Conservation (phyloP, 2,329 filamentous ascomycete species). For the Neonectria hederae region DNA sequence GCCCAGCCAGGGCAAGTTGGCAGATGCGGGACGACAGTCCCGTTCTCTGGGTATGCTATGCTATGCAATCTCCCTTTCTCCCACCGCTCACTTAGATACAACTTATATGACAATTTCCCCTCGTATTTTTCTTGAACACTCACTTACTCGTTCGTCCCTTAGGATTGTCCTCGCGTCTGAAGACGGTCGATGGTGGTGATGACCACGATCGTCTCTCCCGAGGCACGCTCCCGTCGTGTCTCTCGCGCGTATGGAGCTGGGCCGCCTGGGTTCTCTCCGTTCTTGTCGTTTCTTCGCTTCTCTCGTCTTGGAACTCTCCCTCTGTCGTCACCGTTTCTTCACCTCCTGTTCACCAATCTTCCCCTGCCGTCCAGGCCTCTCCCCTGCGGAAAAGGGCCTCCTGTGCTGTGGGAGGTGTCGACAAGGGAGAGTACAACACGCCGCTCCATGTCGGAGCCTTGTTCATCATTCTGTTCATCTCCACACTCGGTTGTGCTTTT, state of each 20-base stretch:
- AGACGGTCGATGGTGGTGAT: constrained; percentile 51
- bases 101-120: constrained; percentile 12
- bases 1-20: constrained; percentile 25
- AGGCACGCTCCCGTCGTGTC: constrained; percentile 43
- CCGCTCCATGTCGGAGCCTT: constrained; percentile 67
- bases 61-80: not conserved
- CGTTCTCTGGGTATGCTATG: constrained; percentile 38
- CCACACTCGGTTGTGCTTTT: constrained; percentile 61
- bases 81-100: not conserved
- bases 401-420: constrained; percentile 44
- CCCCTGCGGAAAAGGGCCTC: constrained; percentile 41
- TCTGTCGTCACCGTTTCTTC: constrained; percentile 7
- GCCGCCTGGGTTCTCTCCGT: constrained; percentile 55
- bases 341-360: constrained; percentile 13
- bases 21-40: constrained; percentile 46
- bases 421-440: constrained; percentile 59
- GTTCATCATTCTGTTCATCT: constrained; percentile 58
- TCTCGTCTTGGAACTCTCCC: constrained; percentile 38
- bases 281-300: constrained; percentile 47
- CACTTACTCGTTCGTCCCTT: constrained; percentile 14
- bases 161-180: constrained; percentile 47
- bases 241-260: constrained; percentile 52
- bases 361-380: constrained; percentile 23
- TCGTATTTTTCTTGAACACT: not conserved
- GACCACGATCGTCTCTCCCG: constrained; percentile 49